Evolutionary conservation across 1,284 basidiomycete species (phyloP), one percentile per base, ranked within the genome.

Genomic region (Leccinum variabile): DNA sequence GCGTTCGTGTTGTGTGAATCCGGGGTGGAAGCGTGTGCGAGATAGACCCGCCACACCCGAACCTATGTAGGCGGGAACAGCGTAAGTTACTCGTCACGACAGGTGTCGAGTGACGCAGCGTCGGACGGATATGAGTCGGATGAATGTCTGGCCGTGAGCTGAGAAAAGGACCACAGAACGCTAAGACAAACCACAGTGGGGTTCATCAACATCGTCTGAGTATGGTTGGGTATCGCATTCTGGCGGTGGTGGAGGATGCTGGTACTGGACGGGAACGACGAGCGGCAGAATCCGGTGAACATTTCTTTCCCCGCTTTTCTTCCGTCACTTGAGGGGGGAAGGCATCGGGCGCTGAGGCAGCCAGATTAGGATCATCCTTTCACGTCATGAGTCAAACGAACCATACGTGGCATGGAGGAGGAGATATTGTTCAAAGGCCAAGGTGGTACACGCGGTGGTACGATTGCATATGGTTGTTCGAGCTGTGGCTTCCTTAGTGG

Each of bases 321-420:
- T 70, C 66, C 11, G 44, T 64, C 56, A 54, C 56, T 63, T 71
- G 64, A 60, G 65, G 63, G 54, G 70, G 68, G 61, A 74, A 75
- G 2, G 70, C 74, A 58, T 76, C 72, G 1, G 72, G 72, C 3
- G 72, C 72, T 74, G 56, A 60, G 64, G 59, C 33, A 25, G 32
- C 55, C 62, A 18, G 6, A 60, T 64, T 60, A 58, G 62, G 64
- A 46, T 56, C 28, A 58, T n/a, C 5, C 6, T 50, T 59, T 30
- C 49, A 39, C 4, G 30, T 7, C 10, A 54, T n/a, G 32, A 60
- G 28, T 7, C 7, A 50, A 58, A 64, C 49, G 54, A 60, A 37
- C 59, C 62, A 59, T 75, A 74, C 75, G 72, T 57, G 74, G 75
- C 72, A 74, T 74, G 14, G 73, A 68, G 13, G 72, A 65, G 5